Evolutionary conservation across 805 yeast genomes (phyloP).

Genomic region (Spathaspora boniae): DNA sequence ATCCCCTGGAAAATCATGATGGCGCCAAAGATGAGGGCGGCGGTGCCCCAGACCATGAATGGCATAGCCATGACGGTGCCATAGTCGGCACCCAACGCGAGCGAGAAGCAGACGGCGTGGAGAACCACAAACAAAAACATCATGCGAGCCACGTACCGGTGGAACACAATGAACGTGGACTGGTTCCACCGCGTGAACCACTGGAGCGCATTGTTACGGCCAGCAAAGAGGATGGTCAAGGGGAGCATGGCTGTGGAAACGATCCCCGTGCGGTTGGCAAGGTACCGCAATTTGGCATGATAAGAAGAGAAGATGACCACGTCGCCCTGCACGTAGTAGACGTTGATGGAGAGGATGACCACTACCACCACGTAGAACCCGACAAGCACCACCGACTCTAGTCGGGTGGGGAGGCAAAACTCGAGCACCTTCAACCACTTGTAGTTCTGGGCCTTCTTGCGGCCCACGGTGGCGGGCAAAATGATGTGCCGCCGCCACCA

Average conservation of each 20-base stretch:
- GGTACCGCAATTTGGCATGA: slow-evolving; percentile 25
- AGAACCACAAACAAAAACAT: slow-evolving; percentile 18
- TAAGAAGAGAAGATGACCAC: slow-evolving; percentile 17
- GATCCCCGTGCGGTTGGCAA: slow-evolving; percentile 53
- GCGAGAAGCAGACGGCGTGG: slow-evolving; percentile 22
- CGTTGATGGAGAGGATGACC: slow-evolving; percentile 10
- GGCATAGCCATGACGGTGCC: slow-evolving; percentile 6
- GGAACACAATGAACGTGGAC: slow-evolving; percentile 22
- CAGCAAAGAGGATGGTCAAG: slow-evolving; percentile 52
- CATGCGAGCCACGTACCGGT: slow-evolving; percentile 23
- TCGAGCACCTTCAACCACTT: not conserved
- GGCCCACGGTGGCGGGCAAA: slow-evolving; percentile 30
- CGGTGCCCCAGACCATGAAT: slow-evolving; percentile 23
- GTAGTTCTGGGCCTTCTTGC: slow-evolving; percentile 27
- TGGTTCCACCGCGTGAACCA: slow-evolving; percentile 36
- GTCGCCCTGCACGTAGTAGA: slow-evolving; percentile 14
- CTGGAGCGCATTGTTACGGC: slow-evolving; percentile 45
- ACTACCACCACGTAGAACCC: slow-evolving; percentile 18
- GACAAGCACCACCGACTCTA: slow-evolving; percentile 26
- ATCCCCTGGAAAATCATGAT: slow-evolving; percentile 44
- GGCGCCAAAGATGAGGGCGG: slow-evolving; percentile 31
- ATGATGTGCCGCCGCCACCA: slow-evolving; percentile 21
- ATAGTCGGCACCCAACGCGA: slow-evolving; percentile 6
- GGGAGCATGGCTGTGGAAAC: slow-evolving; percentile 45
- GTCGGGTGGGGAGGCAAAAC: slow-evolving; percentile 30